Evolutionary conservation across 2,329 filamentous ascomycete genomes (phyloP).

Genomic region (Dendryphion nanum): DNA sequence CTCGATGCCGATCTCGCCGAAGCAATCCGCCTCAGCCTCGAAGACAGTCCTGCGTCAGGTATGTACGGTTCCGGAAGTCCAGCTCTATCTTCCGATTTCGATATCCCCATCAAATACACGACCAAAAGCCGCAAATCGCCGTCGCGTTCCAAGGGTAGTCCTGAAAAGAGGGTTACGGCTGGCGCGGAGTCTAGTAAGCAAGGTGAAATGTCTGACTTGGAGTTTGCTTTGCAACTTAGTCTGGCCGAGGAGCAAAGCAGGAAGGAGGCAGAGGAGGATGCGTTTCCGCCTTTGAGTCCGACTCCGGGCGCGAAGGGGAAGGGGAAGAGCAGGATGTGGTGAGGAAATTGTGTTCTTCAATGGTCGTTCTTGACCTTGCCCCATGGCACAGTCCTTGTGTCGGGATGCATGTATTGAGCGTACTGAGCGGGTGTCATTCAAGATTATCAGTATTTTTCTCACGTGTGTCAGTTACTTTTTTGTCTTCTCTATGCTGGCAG

Average conservation of each 20-base stretch:
- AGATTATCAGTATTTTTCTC: too few species aligned
- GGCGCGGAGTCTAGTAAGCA: constrained; percentile 39
- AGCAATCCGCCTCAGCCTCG: constrained; percentile 57
- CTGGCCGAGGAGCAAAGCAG: constrained; percentile 58
- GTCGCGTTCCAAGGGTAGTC: constrained; percentile 20
- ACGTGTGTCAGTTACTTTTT: too few species aligned
- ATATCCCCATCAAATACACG: constrained; percentile 49
- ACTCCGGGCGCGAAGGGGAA: constrained; percentile 23
- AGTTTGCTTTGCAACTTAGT: constrained; percentile 62
- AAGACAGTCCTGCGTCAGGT: constrained; percentile 13
- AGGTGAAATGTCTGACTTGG: constrained; percentile 56
- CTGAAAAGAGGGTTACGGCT: constrained; percentile 21
- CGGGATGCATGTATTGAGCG: too few species aligned
- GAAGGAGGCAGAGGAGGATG: constrained; percentile 24
- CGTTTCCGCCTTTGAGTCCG: constrained; percentile 32
- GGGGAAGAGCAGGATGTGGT: too few species aligned
- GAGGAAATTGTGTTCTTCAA: too few species aligned
- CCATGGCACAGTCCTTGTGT: too few species aligned
- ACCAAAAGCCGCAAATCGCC: constrained; percentile 39
- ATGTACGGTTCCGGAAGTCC: constrained; percentile 11
- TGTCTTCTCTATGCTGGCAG: too few species aligned
- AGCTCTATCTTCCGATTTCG: constrained; percentile 23
- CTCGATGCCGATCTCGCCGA: constrained; percentile 61
- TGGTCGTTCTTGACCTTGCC: too few species aligned
- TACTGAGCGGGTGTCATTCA: too few species aligned